Base-by-base conservation (phyloP, 352 stramenopile species). In the Globisporangium canariense region DNA sequence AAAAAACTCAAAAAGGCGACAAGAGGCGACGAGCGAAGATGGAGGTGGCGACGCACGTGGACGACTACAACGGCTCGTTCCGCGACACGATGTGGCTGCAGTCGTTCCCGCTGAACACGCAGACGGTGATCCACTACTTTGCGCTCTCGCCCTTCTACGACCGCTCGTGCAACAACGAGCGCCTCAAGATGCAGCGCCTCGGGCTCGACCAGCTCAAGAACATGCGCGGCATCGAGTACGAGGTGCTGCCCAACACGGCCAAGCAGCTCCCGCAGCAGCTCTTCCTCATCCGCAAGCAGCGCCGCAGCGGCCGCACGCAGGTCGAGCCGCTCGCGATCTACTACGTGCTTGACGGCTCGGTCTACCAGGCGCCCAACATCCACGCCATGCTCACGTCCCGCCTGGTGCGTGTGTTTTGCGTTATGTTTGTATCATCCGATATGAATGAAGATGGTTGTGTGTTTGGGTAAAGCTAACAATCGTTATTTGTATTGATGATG, bases 111-210 rank as follows among this genome's bases (percentile, higher is more conserved):
- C 65, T 96, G 45, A 93, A 84, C 43, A 74, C 77, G 59, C 84
- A 96, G 68, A 96, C 89, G 0, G 86, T 95, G 60, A 70, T 96
- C 60, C 87, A 96, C 72, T 96, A 96, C 74, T 90, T 96, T 58
- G 86, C 87, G 59, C 74, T 93, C 47, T 94, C 85, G 20, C 87
- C 84, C 20, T 96, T 94, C 66, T 96, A 96, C 78, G 87, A 96
- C 67, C 87, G 83, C 28, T 91, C 76, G 60, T 96, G 86, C 65
- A 96, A 96, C 79, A 96, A 96, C 64, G 89, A 95, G 76, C 83
- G 88, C 8, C 76, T 96, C 55, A 94, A 94, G 76, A 95, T 95
- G 89, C 89, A 96, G 78, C 85, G 87, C 1, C 76, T 94, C 10
- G 85, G 81, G 4, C 72, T 94, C 28, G 89, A 96, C 62, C 83